Evolutionary conservation across 2,329 filamentous ascomycete species (phyloP).

Genomic region (Leptographium flavum): DNA sequence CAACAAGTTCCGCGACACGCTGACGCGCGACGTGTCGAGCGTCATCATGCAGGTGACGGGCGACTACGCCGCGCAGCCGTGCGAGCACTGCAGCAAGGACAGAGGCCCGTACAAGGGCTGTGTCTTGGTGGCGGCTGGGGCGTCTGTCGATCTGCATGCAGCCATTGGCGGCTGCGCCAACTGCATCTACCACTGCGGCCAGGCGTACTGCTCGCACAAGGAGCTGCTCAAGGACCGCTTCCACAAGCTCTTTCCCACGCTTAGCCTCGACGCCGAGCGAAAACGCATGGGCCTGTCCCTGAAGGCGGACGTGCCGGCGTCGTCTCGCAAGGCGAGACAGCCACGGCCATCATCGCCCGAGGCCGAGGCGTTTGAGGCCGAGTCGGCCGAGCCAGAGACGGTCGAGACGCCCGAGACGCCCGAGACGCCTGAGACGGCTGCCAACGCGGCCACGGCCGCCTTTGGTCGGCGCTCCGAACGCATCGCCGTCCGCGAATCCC

Average conservation of each 20-base stretch:
- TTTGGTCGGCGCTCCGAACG: constrained; percentile 7
- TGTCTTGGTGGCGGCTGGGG: constrained; percentile 11
- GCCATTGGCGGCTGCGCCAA: constrained; percentile 15
- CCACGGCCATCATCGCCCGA: background rate
- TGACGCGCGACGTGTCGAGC: constrained; percentile 15
- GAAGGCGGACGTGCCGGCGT: background rate
- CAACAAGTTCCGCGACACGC: constrained; percentile 12
- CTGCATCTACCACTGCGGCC: constrained; percentile 15
- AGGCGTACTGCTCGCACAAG: constrained; percentile 13
- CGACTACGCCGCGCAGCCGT: constrained; percentile 14
- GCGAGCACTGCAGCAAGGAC: constrained; percentile 12
- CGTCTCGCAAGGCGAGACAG: no score
- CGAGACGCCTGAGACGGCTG: no score
- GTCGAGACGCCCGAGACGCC: no score
- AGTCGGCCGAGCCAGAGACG: no score
- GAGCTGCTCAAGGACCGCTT: constrained; percentile 5
- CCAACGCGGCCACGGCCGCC: background rate
- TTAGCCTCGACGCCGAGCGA: constrained; percentile 1
- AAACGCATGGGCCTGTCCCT: background rate
- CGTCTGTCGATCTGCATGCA: constrained; percentile 4
- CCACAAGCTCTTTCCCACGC: constrained; percentile 4
- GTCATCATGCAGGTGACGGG: constrained; percentile 19
- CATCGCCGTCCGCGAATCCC: constrained; percentile 3
- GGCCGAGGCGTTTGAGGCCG: no score
- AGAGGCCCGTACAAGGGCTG: constrained; percentile 18